These are phyloP conservation scores for Salix caprea DNA, from an alignment of 345 rosid species.

Conservation along the genomic window DNA sequence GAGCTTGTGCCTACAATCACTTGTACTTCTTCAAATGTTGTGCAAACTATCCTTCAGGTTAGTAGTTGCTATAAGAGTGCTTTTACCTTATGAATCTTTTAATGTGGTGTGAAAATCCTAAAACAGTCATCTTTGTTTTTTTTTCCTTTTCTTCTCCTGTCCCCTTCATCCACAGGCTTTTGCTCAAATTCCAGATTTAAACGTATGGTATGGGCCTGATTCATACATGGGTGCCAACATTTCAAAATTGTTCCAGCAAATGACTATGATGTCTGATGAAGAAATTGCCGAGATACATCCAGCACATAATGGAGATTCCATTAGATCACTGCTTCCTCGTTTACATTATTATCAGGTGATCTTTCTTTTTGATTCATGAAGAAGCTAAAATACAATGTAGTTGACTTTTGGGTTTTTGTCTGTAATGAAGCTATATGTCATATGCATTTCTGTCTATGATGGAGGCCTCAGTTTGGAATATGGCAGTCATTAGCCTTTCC, in stretches of 20 bases:
- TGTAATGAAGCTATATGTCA: not conserved
- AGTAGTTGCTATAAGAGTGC: constrained; percentile 12
- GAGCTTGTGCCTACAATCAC: constrained; percentile 98
- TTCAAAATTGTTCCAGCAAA: constrained; percentile 73
- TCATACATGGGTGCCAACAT: constrained; percentile 99
- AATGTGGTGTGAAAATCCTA: not conserved
- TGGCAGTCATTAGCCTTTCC: no score
- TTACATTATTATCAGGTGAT: constrained; percentile 77
- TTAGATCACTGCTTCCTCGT: constrained; percentile 59
- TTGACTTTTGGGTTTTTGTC: not conserved
- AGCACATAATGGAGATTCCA: constrained; percentile 56
- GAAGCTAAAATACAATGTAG: not conserved
- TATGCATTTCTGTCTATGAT: not conserved
- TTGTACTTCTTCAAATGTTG: constrained; percentile 93
- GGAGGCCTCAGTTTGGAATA: not conserved
- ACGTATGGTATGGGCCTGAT: constrained; percentile 91
- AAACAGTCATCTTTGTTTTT: not conserved
- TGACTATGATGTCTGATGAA: constrained; percentile 83
- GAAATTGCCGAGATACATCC: constrained; percentile 78
- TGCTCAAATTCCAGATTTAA: constrained; percentile 72
- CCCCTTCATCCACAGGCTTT: constrained; percentile 52
- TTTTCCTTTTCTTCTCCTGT: not conserved
- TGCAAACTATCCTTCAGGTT: constrained; percentile 92
- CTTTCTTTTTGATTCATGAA: not conserved
- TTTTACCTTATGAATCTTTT: not conserved